Evolutionary conservation across 805 yeast species (phyloP).

Genomic region (Ogataea salicorniae): DNA sequence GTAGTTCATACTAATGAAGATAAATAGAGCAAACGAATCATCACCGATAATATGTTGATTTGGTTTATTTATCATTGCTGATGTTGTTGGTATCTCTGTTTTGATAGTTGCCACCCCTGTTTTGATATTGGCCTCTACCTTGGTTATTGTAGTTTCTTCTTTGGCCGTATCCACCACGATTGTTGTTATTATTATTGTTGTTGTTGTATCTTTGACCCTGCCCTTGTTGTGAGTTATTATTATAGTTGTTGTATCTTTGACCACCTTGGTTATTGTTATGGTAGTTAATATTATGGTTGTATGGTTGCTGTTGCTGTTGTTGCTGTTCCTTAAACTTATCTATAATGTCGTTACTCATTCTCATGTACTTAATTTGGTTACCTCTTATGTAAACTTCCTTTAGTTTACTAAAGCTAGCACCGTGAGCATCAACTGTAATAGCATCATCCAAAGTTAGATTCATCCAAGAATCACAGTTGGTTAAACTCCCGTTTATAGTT

Average conservation of each 20-base stretch:
- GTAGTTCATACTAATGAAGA: neutral
- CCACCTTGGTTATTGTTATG: conserved; percentile 23
- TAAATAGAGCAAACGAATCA: neutral
- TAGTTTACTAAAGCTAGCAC: conserved; percentile 55
- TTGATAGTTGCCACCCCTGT: conserved; percentile 11
- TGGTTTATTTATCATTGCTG: conserved; percentile 22
- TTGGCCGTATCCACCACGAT: conserved; percentile 14
- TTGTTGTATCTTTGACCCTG: conserved; percentile 12
- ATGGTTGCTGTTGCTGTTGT: conserved; percentile 34
- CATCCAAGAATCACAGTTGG: conserved; percentile 94
- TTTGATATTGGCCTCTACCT: conserved; percentile 9
- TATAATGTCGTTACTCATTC: conserved; percentile 72
- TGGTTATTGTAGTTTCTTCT: conserved; percentile 25
- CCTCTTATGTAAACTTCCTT: conserved; percentile 83
- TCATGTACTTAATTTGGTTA: conserved; percentile 70
- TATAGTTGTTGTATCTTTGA: conserved; percentile 18
- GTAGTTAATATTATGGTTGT: conserved; percentile 17
- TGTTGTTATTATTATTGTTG: conserved; percentile 23
- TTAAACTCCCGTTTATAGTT: conserved; percentile 75
- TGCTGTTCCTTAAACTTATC: conserved; percentile 67
- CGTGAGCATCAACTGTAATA: conserved; percentile 57
- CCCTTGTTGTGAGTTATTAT: conserved; percentile 20
- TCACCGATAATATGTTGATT: conserved; percentile 23
- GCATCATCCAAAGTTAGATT: conserved; percentile 80
- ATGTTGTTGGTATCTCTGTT: conserved; percentile 9